phyloP scores from a whole-genome alignment of 75 land plant species.

The Cunninghamia lanceolata region DNA sequence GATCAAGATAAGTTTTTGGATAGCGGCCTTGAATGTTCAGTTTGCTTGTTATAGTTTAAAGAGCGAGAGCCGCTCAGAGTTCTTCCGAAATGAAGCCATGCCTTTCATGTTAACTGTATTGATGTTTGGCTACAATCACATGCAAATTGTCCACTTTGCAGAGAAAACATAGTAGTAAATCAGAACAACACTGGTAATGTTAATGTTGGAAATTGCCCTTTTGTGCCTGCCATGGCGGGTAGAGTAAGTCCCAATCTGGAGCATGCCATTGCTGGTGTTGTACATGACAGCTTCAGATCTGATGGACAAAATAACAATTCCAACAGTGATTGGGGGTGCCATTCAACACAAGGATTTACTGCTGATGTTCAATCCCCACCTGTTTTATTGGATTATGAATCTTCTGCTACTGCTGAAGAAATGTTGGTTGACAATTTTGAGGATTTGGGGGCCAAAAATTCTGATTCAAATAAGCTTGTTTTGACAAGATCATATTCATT shows the following conservation, averaged over 20 bases:
- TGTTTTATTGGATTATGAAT: background rate
- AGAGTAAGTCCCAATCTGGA: conserved; percentile 2
- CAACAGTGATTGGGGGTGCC: background rate
- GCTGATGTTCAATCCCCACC: background rate
- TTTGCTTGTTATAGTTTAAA: conserved; percentile 59
- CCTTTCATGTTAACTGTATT: conserved; percentile 68
- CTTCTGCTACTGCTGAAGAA: no score
- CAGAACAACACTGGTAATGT: background rate
- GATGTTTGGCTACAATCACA: conserved; percentile 61
- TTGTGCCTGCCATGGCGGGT: conserved; percentile 6
- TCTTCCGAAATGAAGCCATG: conserved; percentile 58
- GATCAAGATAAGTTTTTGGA: background rate
- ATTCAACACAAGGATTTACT: background rate
- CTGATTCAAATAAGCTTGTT: background rate
- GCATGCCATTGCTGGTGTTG: background rate
- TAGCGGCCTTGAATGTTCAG: conserved; percentile 12
- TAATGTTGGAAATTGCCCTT: background rate
- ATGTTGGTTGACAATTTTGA: background rate
- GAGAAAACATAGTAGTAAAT: conserved; percentile 22
- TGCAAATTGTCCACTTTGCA: conserved; percentile 48
- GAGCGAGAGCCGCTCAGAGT: conserved; percentile 44
- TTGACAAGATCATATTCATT: conserved; percentile 8
- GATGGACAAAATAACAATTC: background rate
- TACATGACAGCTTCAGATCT: conserved; percentile 8
- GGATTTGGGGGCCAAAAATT: background rate